Conservation (phyloP, 495 filamentous ascomycete genomes). For the Cryomyces minteri region DNA sequence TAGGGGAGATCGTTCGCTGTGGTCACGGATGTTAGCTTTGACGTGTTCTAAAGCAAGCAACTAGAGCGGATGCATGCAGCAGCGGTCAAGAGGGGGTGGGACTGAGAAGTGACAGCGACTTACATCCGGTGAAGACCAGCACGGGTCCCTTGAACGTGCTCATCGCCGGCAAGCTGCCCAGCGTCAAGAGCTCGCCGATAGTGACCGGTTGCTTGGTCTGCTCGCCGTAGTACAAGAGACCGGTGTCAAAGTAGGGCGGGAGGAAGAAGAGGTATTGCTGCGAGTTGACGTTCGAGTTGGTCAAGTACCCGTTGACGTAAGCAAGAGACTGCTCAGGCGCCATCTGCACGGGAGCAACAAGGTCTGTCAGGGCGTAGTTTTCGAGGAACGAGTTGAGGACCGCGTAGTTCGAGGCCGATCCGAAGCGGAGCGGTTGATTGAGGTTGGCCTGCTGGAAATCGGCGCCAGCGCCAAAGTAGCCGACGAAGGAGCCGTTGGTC, state of each 20-base stretch:
- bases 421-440: slow-evolving; percentile 23
- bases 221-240: slow-evolving; percentile 23
- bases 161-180: slow-evolving; percentile 5
- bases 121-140: slow-evolving; percentile 10
- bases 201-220: slow-evolving; percentile 20
- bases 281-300: slow-evolving; percentile 18
- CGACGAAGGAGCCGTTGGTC: slow-evolving; percentile 17
- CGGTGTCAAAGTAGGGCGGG: slow-evolving; percentile 27
- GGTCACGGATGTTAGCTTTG: no score
- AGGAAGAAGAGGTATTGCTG: slow-evolving; percentile 28
- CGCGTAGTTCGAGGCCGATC: slow-evolving; percentile 8
- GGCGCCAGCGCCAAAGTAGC: slow-evolving; percentile 21
- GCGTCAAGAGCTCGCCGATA: slow-evolving; percentile 12
- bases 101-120: background rate
- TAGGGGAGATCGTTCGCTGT: slow-evolving; percentile 8
- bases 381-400: background rate
- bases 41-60: no score
- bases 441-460: slow-evolving; percentile 29
- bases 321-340: background rate
- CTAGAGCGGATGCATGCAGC: no score
- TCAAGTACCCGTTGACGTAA: slow-evolving; percentile 27
- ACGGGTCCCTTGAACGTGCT: slow-evolving; percentile 10
- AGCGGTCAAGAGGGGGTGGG: no score
- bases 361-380: background rate
- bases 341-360: background rate